Base-by-base conservation (phyloP, 495 filamentous ascomycete species). In the Penicillium parvum region DNA sequence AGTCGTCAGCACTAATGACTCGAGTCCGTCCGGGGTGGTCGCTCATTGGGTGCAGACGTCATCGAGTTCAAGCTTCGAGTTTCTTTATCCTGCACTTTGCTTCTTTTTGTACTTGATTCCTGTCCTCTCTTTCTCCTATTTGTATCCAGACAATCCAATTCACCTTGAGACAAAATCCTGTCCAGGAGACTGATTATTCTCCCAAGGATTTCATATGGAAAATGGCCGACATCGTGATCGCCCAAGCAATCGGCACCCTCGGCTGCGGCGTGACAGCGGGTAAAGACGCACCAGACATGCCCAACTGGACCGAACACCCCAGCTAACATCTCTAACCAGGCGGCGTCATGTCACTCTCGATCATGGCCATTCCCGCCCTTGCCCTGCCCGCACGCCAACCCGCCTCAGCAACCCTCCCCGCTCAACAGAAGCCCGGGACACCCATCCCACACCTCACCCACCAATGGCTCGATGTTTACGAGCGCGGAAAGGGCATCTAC, bases 391-490 rank as follows among this genome's bases (percentile, higher is more conserved):
- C 49, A 7, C 55, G 51, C 11, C 45, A 55, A 3, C 55, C 52
- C 11, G 15, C 50, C 12, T 36, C 50, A 21, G 37, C 50, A 29
- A 45, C 45, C 11, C 21, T 37, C n/a, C 26, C 43, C 19, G 15
- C 36, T 0, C 14, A 32, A 14, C 20, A 40, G 20, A 33, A 11
- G 7, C 55, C 58, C 21, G 55, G 37, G 16, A 53, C 58, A 11
- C 39, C 58, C 1, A 15, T 42, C 25, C 9, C 47, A 11, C 55
- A 61, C 17, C 18, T 61, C 22, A 43, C 52, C 5, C 52, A 56
- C 25, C 67, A 69, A 46, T 70, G 59, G 62, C 37, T 49, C n/a
- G 47, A 49, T 26, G 28, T 57, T 18, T 70, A 58, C 42, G 28
- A 57, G 3, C 53, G 47, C 10, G 64, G 64, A 12, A 52, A 51